These are phyloP conservation scores for Auricularia sp. DNA, from an alignment of 768 basidiomycete species.

Conservation along the genomic window DNA sequence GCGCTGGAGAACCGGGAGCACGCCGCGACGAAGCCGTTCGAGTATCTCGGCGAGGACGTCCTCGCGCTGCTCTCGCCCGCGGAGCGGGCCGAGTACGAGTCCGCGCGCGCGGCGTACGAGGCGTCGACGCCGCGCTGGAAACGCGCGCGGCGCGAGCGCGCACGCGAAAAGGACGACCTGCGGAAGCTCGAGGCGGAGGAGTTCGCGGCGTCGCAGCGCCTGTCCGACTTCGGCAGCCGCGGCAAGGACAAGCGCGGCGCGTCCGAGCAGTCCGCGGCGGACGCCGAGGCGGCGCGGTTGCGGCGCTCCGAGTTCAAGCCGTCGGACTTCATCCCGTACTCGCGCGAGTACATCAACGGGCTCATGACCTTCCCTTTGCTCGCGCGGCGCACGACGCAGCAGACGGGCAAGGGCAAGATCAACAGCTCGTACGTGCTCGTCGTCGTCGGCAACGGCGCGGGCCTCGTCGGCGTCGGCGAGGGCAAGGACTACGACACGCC, in stretches of 20 bases:
- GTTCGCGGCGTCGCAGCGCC: conserved; percentile 10
- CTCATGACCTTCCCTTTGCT: conserved; percentile 26
- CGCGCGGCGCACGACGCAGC: conserved; percentile 59
- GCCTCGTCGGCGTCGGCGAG: conserved; percentile 73
- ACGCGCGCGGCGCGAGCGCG: no score
- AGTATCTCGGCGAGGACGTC: no score
- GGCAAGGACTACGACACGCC: conserved; percentile 55
- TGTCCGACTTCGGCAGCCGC: not conserved
- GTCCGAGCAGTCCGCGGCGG: conserved; percentile 1
- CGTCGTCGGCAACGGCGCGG: conserved; percentile 74
- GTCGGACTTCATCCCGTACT: conserved; percentile 23
- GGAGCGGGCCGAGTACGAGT: no score
- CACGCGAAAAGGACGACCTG: no score
- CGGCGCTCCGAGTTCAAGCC: not conserved
- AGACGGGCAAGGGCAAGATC: conserved; percentile 92
- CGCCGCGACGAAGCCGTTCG: no score
- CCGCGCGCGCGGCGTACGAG: no score
- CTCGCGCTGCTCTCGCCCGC: no score
- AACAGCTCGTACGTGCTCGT: conserved; percentile 49
- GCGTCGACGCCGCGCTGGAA: no score
- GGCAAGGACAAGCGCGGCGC: not conserved
- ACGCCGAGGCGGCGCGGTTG: conserved; percentile 14
- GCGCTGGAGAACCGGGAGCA: conserved; percentile 1
- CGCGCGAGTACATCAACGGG: conserved; percentile 14
- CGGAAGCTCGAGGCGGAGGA: conserved; percentile 15